Conservation (phyloP, 352 stramenopile species). For the Phytophthora litchii region DNA sequence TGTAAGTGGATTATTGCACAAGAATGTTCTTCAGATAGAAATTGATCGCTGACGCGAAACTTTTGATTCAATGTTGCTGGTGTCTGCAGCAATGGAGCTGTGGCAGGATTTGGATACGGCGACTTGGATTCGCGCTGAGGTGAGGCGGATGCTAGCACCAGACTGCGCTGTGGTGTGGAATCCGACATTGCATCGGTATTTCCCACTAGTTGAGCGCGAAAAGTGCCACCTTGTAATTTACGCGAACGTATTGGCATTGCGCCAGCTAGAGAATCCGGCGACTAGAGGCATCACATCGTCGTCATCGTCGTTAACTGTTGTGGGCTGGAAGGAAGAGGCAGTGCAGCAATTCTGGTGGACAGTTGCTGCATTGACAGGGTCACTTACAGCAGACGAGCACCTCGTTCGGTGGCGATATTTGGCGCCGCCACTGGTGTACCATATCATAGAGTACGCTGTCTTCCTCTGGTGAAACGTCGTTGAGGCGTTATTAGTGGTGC, state of each 20-base stretch:
- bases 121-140: conserved; percentile 42
- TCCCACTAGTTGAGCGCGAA: conserved; percentile 54
- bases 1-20: conserved; percentile 14
- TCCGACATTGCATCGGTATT: conserved; percentile 52
- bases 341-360: conserved; percentile 21
- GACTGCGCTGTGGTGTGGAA: conserved; percentile 69
- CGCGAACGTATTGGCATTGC: conserved; percentile 50
- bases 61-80: not conserved
- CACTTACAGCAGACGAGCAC: not conserved
- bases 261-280: not conserved
- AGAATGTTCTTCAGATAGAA: not conserved
- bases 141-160: conserved; percentile 55
- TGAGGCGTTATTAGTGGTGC: conserved; percentile 20
- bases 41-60: not conserved
- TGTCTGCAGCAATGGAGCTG: conserved; percentile 29
- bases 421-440: conserved; percentile 42
- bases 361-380: conserved; percentile 8
- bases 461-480: conserved; percentile 57
- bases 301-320: not conserved
- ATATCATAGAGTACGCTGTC: conserved; percentile 65
- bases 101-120: conserved; percentile 28
- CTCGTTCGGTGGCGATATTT: conserved; percentile 53
- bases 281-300: not conserved
- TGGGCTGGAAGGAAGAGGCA: conserved; percentile 6
- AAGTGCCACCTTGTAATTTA: conserved; percentile 66